Base-by-base conservation (phyloP, 768 basidiomycete genomes). In the Lentinus brumalis region DNA sequence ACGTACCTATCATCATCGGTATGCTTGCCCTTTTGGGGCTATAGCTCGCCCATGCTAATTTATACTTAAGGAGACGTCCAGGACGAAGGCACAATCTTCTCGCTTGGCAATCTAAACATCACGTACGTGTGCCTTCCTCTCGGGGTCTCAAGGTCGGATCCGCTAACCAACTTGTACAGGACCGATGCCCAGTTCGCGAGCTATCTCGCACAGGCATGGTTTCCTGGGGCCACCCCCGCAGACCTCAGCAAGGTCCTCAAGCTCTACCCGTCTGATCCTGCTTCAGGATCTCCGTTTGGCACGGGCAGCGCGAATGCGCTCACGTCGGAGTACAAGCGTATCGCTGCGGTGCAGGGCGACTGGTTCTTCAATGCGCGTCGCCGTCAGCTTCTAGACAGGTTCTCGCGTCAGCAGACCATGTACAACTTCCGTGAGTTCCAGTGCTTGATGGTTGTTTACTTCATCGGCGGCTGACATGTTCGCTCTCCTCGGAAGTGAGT, bases 41-140 rank as follows among this genome's bases (percentile, higher is more conserved):
- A 67, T 73, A 50, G 66, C 31, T 31, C 14, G 31, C 10, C 16
- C 10, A 29, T 50, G 7, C 14, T 51, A 21, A 21, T 38, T 8
- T 14, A 26, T 4, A 11, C 7, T 26, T 7, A 3, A 51, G 52
- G 46, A 4, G 49, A 62, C 21, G 52, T 55, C 61, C 83, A 86
- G 51, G 86, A 87, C 56, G 86, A 88, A 67, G 86, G 85, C 7
- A 84, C 85, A 0, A 44, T 76, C 5, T 76, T 76, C 66, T 61
- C 74, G 0, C 26, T 75, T 6, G 51, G 66, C 2, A 65, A 45
- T 1, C 32, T 52, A 2, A 75, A 75, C 54, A 62, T 77, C 41
- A 67, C 72, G 76, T 76, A 63, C 3, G 70, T 18, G 6, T 18
- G 6, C 15, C 42, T 14, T 44, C 15, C 18, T 44, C 6, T 5